Evolutionary conservation across 768 basidiomycete species (phyloP), one percentile per base, ranked within the genome.

Genomic region (Tephrocybe sp.): DNA sequence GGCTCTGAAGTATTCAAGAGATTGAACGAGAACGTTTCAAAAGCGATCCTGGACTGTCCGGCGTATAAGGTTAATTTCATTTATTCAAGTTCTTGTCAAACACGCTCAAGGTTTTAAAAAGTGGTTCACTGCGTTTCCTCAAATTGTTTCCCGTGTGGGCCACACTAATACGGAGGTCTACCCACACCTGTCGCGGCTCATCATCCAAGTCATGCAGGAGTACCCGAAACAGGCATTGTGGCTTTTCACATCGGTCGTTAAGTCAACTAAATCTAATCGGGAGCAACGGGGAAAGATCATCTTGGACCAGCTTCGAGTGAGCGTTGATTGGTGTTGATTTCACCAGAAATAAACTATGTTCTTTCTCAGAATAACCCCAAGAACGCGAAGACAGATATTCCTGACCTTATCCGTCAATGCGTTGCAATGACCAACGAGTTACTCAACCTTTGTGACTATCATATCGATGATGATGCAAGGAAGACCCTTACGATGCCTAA

Each of bases 41-140:
- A 66, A 34, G 75, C 84, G 6, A 79, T 87, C 30, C 74, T 71
- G 34, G 75, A 74, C 1, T 72, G 89, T 1, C 89, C 95, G 0
- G 75, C 77, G 1, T 98, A 90, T 69, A 95, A 95, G 74, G 95
- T 84, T 45, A 51, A 71, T 13, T 6, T 39, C 28, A 37, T 26
- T n/a, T 36, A 24, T 43, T 35, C 44, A 19, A 36, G 16, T 15
- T 5, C 25, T 16, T 27, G 19, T 51, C 43, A 9, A 45, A 22
- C 36, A 56, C 35, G 47, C 35, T 56, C 4, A 53, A 22, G 22
- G 28, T 34, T 13, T 38, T 44, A 19, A 3, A 13, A 39, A 98
- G 94, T 98, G 96, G 93, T 89, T 84, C 57, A 94, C 89, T 0
- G 95, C 93, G 1, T 95, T 98, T 55, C 94, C 95, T 3, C 97